phyloP scores from a whole-genome alignment of 1,139 yeast genomes.

The Taphrina deformans region DNA sequence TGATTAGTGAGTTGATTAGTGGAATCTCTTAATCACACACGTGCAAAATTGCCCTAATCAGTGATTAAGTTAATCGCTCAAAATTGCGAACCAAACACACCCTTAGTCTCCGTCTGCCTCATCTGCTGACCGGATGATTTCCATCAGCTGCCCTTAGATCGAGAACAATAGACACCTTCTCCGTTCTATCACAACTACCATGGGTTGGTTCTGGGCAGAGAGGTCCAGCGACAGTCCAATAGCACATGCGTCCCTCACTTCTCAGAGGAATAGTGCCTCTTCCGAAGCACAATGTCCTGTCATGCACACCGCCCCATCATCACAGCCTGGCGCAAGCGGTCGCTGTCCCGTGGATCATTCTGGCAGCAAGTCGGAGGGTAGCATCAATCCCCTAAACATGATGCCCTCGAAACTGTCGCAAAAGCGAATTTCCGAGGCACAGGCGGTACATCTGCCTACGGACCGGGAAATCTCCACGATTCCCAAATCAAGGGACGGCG shows the following conservation, averaged over 20 bases:
- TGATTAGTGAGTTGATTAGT: no score
- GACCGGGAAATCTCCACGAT: slow-evolving; percentile 80
- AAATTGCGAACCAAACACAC: no score
- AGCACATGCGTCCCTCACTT: slow-evolving; percentile 1
- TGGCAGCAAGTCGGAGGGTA: slow-evolving; percentile 31
- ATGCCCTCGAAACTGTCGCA: slow-evolving; percentile 77
- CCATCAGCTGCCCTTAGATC: no score
- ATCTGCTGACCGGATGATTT: neutral
- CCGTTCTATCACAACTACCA: no score
- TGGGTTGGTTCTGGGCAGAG: slow-evolving; percentile 34
- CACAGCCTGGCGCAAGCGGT: slow-evolving; percentile 15
- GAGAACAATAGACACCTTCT: no score
- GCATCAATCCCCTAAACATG: slow-evolving; percentile 71
- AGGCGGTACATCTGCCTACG: slow-evolving; percentile 71
- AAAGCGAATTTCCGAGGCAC: slow-evolving; percentile 70
- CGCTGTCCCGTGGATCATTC: slow-evolving; percentile 27
- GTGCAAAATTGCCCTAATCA: no score
- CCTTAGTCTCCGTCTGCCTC: no score
- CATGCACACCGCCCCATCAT: slow-evolving; percentile 18
- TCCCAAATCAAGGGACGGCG: slow-evolving; percentile 66
- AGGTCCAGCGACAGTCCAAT: neutral
- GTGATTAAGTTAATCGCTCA: no score
- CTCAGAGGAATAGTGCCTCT: neutral
- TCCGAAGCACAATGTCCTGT: slow-evolving; percentile 5
- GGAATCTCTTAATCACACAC: no score